phyloP scores from a whole-genome alignment of 768 basidiomycete genomes.

The Chlorophyllum brunneum region DNA sequence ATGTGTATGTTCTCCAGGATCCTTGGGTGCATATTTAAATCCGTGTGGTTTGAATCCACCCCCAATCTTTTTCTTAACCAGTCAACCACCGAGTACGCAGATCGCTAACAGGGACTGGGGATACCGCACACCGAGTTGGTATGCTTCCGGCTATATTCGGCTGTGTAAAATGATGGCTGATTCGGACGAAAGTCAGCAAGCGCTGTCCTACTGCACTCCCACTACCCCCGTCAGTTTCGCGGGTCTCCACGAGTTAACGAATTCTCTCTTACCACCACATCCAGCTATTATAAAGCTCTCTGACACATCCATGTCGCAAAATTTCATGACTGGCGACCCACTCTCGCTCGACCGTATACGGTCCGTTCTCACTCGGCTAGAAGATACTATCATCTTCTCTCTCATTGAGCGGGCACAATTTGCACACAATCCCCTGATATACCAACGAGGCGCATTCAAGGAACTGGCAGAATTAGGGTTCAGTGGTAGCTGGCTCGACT shows the following conservation, averaged over 20 bases:
- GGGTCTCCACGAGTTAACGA: not conserved
- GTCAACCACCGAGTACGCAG: no score
- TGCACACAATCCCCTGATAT: constrained; percentile 88
- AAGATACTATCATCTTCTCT: constrained; percentile 98
- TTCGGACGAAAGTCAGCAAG: constrained; percentile 1
- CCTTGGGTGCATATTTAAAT: no score
- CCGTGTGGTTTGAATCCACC: no score
- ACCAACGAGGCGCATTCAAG: constrained; percentile 72
- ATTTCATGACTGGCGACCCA: constrained; percentile 74
- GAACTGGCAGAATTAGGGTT: constrained; percentile 75
- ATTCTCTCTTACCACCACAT: not conserved
- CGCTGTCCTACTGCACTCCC: no score
- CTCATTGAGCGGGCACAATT: constrained; percentile 98
- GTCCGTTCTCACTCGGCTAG: constrained; percentile 80
- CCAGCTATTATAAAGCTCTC: not conserved
- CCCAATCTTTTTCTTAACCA: no score
- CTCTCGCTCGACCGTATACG: constrained; percentile 88
- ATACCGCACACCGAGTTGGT: not conserved
- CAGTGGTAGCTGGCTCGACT: constrained; percentile 89
- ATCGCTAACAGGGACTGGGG: not conserved
- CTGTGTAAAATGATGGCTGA: constrained; percentile 3
- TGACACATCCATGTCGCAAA: constrained; percentile 39
- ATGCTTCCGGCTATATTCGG: constrained; percentile 3
- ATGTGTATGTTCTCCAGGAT: no score
- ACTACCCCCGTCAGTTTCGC: not conserved